These are phyloP conservation scores for Apiospora kogelbergensis DNA, from an alignment of 2,329 filamentous ascomycete genomes.

Conservation along the genomic window DNA sequence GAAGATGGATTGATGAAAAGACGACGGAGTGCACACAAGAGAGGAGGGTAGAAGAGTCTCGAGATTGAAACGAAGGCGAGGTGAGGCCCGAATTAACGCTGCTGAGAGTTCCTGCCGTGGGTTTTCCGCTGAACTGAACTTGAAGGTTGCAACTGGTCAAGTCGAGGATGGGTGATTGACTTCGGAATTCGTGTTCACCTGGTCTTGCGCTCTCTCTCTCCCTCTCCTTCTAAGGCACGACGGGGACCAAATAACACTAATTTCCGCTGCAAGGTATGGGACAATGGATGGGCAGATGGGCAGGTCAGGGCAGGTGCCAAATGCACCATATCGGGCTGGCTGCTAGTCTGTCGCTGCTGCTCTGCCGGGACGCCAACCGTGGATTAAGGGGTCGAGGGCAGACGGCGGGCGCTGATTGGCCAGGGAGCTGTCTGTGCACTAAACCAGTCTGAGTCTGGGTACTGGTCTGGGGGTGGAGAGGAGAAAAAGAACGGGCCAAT, in stretches of 20 bases:
- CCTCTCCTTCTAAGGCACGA: background rate
- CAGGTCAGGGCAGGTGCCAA: background rate
- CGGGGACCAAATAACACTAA: slow-evolving; percentile 4
- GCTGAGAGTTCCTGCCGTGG: slow-evolving; percentile 5
- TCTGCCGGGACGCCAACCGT: slow-evolving; percentile 9
- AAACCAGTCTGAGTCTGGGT: slow-evolving; percentile 17
- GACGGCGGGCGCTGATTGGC: background rate
- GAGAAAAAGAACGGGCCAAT: slow-evolving; percentile 6
- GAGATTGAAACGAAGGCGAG: background rate
- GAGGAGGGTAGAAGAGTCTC: background rate
- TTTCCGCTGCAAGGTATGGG: slow-evolving; percentile 7
- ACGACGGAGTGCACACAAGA: slow-evolving; percentile 9
- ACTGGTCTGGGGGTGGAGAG: background rate
- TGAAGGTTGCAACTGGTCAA: slow-evolving; percentile 4
- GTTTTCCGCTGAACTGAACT: background rate
- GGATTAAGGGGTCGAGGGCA: slow-evolving; percentile 6
- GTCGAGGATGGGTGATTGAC: background rate
- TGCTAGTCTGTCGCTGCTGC: slow-evolving; percentile 4
- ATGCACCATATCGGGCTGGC: slow-evolving; percentile 5
- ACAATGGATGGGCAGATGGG: slow-evolving; percentile 6
- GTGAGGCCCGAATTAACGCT: background rate
- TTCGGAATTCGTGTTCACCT: slow-evolving; percentile 6
- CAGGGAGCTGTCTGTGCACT: background rate
- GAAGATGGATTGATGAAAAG: slow-evolving; percentile 14
- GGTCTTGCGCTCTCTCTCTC: background rate